phyloP scores from a whole-genome alignment of 2,329 filamentous ascomycete genomes.

The Alternaria sp. region DNA sequence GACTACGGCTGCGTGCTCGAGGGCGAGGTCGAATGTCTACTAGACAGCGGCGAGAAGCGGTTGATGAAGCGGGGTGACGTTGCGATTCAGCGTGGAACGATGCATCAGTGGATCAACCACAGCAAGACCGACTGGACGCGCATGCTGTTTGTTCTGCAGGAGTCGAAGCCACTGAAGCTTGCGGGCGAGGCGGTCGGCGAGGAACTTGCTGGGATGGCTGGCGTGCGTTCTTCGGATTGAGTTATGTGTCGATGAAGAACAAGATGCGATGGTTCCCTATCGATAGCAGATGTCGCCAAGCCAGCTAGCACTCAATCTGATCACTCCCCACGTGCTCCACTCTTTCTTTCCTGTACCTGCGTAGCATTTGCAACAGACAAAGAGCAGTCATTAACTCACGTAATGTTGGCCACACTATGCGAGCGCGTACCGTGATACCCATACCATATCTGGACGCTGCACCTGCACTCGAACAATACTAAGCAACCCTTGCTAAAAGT shows the following conservation, averaged over 20 bases:
- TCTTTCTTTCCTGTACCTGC: slow-evolving; percentile 6
- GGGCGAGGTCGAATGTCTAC: slow-evolving; percentile 46
- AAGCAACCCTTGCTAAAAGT: slow-evolving; percentile 11
- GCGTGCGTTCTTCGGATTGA: slow-evolving; percentile 45
- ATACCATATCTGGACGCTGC: slow-evolving; percentile 9
- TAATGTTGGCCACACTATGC: background rate
- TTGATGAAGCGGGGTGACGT: slow-evolving; percentile 48
- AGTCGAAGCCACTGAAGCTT: slow-evolving; percentile 42
- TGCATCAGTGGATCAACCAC: slow-evolving; percentile 49
- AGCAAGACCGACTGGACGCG: slow-evolving; percentile 42
- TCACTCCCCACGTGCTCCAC: slow-evolving; percentile 17
- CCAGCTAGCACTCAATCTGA: slow-evolving; percentile 20
- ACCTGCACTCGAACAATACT: slow-evolving; percentile 36
- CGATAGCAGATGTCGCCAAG: slow-evolving; percentile 23
- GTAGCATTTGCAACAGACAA: background rate
- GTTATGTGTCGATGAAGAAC: background rate
- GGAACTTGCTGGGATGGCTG: slow-evolving; percentile 44
- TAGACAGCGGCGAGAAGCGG: slow-evolving; percentile 49
- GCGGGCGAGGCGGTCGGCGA: slow-evolving; percentile 42
- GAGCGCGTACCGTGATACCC: slow-evolving; percentile 13
- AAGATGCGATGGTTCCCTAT: background rate
- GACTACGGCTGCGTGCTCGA: slow-evolving; percentile 51
- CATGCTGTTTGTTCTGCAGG: slow-evolving; percentile 48
- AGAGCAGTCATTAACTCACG: slow-evolving; percentile 2
- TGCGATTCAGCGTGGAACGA: slow-evolving; percentile 48